phyloP scores from a whole-genome alignment of 331 rosid species.

The Pyrus hybrid region DNA sequence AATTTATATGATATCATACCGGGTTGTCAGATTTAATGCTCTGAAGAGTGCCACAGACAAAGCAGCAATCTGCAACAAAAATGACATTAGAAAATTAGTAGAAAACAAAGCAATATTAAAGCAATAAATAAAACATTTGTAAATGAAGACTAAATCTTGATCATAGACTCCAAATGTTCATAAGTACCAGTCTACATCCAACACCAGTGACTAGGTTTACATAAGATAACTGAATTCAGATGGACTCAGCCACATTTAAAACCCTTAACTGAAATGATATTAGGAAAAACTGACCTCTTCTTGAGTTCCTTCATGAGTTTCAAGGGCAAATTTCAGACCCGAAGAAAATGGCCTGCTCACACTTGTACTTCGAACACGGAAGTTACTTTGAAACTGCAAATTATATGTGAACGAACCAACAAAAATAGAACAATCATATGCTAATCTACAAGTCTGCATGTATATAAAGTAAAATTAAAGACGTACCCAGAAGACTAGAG shows the following conservation, averaged over 20 bases:
- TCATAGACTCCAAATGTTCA: background rate
- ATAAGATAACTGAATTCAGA: conserved; percentile 1
- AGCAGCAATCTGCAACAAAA: conserved; percentile 75
- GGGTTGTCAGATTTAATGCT: conserved; percentile 70
- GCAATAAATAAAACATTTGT: background rate
- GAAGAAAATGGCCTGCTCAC: conserved; percentile 30
- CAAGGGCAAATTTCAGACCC: conserved; percentile 48
- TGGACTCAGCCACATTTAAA: background rate
- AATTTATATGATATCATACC: conserved; percentile 34
- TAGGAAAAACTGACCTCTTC: conserved; percentile 60
- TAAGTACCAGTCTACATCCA: background rate
- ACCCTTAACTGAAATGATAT: background rate
- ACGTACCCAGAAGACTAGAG: conserved; percentile 76
- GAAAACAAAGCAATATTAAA: background rate
- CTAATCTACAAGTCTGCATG: background rate
- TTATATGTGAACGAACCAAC: conserved; percentile 17
- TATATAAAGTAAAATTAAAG: conserved; percentile 14
- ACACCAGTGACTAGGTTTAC: background rate
- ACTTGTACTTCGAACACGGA: conserved; percentile 42
- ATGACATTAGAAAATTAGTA: background rate
- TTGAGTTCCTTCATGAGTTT: conserved; percentile 65
- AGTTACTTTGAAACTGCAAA: conserved; percentile 72
- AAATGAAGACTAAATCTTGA: background rate
- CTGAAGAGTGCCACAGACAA: conserved; percentile 78
- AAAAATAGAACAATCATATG: conserved; percentile 6